Conservation (phyloP, 305 asterid species). For the Andrographis paniculata region DNA sequence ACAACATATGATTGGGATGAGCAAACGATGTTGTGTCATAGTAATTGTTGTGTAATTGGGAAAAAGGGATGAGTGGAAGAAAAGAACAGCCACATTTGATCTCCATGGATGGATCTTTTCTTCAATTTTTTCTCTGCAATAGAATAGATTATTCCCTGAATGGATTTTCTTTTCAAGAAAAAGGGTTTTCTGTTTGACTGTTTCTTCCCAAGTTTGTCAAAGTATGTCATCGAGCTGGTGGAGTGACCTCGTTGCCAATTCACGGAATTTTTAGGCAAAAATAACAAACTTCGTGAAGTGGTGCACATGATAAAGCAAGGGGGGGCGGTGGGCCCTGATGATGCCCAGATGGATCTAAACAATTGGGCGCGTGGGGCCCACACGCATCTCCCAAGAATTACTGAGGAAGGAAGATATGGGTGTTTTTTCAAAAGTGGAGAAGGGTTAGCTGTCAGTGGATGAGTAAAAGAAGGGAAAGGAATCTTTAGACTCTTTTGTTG, state of each 20-base stretch:
- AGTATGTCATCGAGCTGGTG: too few relatives aligned
- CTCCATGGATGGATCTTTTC: constrained; percentile 6
- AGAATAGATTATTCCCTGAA: background rate
- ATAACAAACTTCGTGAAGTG: background rate
- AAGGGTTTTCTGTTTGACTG: too few relatives aligned
- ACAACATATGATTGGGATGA: background rate
- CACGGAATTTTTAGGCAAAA: constrained; percentile 3
- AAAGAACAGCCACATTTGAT: constrained; percentile 14
- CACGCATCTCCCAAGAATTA: too few relatives aligned
- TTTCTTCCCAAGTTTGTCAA: too few relatives aligned
- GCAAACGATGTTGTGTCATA: background rate
- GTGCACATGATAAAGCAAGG: constrained; percentile 23
- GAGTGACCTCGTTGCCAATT: constrained; percentile 16
- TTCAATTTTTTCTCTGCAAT: too few relatives aligned
- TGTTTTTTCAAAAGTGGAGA: constrained; percentile 16
- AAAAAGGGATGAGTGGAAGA: constrained; percentile 11
- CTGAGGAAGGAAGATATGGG: background rate
- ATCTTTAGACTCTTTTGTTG: constrained; percentile 36
- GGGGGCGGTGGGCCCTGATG: too few relatives aligned
- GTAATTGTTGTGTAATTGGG: constrained; percentile 3
- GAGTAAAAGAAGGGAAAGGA: constrained; percentile 38
- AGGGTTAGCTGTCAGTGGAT: constrained; percentile 29
- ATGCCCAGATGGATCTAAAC: too few relatives aligned
- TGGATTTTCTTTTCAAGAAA: background rate
- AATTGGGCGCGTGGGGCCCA: too few relatives aligned